phyloP scores from a whole-genome alignment of 805 yeast species.

The Candida loeiensis region DNA sequence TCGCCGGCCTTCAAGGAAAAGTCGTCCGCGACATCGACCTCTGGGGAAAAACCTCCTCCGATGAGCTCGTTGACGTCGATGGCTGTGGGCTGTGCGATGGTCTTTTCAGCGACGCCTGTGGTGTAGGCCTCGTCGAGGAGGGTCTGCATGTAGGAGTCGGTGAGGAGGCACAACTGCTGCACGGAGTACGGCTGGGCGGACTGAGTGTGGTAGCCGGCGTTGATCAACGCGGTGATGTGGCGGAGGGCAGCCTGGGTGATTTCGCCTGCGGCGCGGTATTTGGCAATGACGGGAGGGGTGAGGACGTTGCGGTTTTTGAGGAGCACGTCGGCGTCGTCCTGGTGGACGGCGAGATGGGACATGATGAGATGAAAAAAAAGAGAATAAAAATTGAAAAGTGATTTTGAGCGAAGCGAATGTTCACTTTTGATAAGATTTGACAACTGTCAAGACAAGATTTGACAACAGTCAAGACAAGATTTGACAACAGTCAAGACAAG shows the following conservation, averaged over 20 bases:
- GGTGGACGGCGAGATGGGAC: slow-evolving; percentile 64
- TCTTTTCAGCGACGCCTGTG: slow-evolving; percentile 72
- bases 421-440: no score
- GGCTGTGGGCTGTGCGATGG: slow-evolving; percentile 88
- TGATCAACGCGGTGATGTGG: slow-evolving; percentile 63
- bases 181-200: slow-evolving; percentile 44
- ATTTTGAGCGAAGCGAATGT: no score
- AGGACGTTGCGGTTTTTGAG: slow-evolving; percentile 71
- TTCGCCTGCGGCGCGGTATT: slow-evolving; percentile 87
- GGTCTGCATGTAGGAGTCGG: slow-evolving; percentile 69
- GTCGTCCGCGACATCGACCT: slow-evolving; percentile 56
- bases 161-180: slow-evolving; percentile 74
- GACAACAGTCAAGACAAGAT: no score
- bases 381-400: background rate
- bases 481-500: no score
- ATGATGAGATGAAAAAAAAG: slow-evolving; percentile 1
- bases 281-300: slow-evolving; percentile 59
- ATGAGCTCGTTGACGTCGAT: slow-evolving; percentile 80
- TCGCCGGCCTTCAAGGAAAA: slow-evolving; percentile 68
- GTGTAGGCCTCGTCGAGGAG: slow-evolving; percentile 60
- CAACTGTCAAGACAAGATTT: no score
- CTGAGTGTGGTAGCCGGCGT: slow-evolving; percentile 66
- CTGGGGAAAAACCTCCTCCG: slow-evolving; percentile 76
- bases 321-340: slow-evolving; percentile 68
- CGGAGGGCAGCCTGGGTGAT: slow-evolving; percentile 78